A percentile compares a stretch with the other conserved stretches of the same genome.
These are phyloP conservation scores for Eucalyptus fibrosa DNA, from an alignment of 345 rosid species.

Conservation along the genomic window DNA sequence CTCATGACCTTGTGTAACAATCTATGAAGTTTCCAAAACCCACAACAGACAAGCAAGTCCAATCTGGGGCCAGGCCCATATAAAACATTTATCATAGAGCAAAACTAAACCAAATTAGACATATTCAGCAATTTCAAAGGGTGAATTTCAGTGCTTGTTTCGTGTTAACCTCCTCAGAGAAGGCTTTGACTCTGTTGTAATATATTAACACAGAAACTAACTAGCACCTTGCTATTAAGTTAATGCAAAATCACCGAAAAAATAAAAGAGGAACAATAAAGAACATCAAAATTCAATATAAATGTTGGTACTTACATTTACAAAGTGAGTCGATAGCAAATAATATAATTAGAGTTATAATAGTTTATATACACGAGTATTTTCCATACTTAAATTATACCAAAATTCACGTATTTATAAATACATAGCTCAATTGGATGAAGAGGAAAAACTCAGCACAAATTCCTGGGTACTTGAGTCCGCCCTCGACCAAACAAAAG, in stretches of 20 bases:
- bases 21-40: background rate
- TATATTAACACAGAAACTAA: background rate
- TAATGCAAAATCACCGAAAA: too few relatives aligned
- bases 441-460: background rate
- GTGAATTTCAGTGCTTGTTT: background rate
- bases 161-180: background rate
- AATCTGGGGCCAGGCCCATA: background rate
- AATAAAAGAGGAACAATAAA: too few relatives aligned
- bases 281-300: accelerated
- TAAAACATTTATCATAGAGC: background rate
- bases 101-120: too few relatives aligned
- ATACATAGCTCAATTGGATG: too few relatives aligned
- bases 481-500: accelerated
- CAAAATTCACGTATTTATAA: too few relatives aligned
- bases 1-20: background rate
- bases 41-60: background rate
- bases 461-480: too few relatives aligned
- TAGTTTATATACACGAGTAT: accelerated
- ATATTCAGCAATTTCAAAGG: background rate
- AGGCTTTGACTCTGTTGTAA: background rate
- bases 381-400: accelerated
- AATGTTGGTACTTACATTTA: accelerated
- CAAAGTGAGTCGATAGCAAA: accelerated
- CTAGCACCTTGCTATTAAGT: background rate
- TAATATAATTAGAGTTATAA: too few relatives aligned